Percentiles rank a stretch among this genome's conserved stretches.
Conservation (phyloP, 805 yeast genomes). For the Vanderwaltozyma tropicalis region DNA sequence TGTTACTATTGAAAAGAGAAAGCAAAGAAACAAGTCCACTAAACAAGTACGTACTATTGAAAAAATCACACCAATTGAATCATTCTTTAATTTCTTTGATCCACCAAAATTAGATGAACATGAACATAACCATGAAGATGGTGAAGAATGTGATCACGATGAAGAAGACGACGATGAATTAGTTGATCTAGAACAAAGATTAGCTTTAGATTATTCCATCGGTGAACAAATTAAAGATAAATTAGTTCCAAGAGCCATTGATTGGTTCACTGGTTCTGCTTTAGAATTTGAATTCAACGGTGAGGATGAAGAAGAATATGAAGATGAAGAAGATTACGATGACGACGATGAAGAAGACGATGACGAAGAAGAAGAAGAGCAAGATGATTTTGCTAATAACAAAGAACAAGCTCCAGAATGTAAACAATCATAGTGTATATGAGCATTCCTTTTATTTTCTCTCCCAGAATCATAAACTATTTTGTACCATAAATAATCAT, state of each 20-base stretch:
- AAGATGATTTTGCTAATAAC: constrained; percentile 32
- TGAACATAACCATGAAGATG: constrained; percentile 31
- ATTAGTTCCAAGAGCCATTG: constrained; percentile 90
- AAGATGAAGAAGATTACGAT: constrained; percentile 51
- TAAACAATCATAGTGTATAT: constrained; percentile 56
- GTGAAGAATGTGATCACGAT: constrained; percentile 40
- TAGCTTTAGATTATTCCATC: constrained; percentile 86
- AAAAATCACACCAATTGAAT: constrained; percentile 86
- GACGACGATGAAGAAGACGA: constrained; percentile 56
- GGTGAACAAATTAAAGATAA: constrained; percentile 96
- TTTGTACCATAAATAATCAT: too few species aligned
- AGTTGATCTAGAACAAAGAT: constrained; percentile 67
- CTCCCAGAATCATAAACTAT: too few species aligned
- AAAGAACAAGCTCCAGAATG: constrained; percentile 68
- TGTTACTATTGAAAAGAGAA: constrained; percentile 79
- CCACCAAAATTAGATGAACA: constrained; percentile 65
- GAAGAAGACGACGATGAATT: constrained; percentile 47
- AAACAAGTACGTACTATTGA: constrained; percentile 94
- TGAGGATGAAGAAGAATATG: constrained; percentile 54
- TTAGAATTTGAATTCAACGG: constrained; percentile 59
- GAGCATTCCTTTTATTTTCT: too few species aligned
- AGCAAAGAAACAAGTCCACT: constrained; percentile 93
- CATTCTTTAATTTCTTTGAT: constrained; percentile 90
- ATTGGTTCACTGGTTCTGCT: constrained; percentile 98
- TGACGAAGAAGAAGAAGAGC: constrained; percentile 27